Conservation (phyloP, 2,329 filamentous ascomycete species). For the Colletotrichum limetticola region DNA sequence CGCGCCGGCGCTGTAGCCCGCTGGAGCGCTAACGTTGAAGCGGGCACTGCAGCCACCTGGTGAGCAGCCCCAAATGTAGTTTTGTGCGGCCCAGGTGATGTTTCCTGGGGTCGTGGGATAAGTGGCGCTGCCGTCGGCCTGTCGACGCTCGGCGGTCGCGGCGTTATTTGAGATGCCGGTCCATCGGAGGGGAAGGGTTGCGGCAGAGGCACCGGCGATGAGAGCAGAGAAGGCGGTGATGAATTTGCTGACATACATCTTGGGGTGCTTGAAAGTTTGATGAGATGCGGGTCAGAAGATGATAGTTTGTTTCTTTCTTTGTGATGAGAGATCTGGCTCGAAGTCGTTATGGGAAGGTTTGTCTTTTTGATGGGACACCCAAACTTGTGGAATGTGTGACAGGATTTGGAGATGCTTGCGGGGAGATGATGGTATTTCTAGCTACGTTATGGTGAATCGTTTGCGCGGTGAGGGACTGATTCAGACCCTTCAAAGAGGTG, state of each 20-base stretch:
- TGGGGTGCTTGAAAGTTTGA: background rate
- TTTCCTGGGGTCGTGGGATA: background rate
- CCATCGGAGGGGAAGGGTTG: background rate
- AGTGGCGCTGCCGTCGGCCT: background rate
- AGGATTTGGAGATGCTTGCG: background rate
- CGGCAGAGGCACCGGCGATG: conserved; percentile 12
- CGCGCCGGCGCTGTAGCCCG: conserved; percentile 37
- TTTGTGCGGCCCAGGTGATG: background rate
- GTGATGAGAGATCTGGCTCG: background rate
- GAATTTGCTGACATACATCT: conserved; percentile 5
- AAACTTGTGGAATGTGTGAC: background rate
- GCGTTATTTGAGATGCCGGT: background rate
- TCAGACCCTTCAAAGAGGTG: background rate
- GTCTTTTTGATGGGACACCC: background rate
- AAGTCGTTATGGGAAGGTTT: background rate
- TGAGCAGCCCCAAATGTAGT: conserved; percentile 37
- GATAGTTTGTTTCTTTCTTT: background rate
- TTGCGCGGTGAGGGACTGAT: background rate
- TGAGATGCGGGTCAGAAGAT: background rate
- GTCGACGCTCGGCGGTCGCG: background rate
- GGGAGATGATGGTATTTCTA: background rate
- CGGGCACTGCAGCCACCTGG: conserved; percentile 39
- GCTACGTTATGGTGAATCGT: background rate
- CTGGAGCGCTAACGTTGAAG: conserved; percentile 39
- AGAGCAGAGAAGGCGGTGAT: background rate